Percentiles rank a stretch among this genome's conserved stretches.
phyloP scores from a whole-genome alignment of 2,329 filamentous ascomycete genomes.

The Cladophialophora chaetospira region DNA sequence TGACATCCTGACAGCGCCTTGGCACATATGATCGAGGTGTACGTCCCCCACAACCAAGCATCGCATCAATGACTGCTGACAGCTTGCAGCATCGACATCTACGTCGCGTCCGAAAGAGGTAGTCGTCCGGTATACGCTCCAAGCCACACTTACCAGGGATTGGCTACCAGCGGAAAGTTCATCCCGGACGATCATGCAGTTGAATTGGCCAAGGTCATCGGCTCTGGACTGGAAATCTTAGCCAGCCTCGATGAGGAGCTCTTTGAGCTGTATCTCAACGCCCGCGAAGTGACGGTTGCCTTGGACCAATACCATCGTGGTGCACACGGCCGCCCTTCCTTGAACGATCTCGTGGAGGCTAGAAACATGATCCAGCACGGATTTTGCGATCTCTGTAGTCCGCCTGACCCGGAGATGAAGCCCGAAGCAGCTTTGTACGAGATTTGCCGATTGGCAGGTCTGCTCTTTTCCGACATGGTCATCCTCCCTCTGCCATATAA shows the following conservation, averaged over 20 bases:
- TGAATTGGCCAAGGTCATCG: background rate
- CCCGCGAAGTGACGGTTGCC: background rate
- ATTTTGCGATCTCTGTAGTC: background rate
- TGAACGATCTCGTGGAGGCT: background rate
- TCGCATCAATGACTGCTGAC: background rate
- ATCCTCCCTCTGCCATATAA: background rate
- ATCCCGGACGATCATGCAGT: background rate
- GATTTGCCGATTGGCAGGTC: background rate
- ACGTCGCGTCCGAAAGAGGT: background rate
- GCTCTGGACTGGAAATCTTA: background rate
- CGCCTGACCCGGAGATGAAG: background rate
- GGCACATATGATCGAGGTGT: slow-evolving; percentile 1
- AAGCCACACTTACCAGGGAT: background rate
- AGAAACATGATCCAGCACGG: slow-evolving; percentile 3
- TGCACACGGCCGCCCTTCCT: background rate
- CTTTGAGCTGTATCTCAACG: background rate
- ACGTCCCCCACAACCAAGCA: background rate
- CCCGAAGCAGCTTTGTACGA: background rate
- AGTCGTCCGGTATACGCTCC: background rate
- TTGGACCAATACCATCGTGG: background rate
- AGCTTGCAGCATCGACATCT: background rate
- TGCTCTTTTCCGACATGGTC: background rate
- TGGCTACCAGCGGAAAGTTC: background rate
- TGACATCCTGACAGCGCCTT: background rate
- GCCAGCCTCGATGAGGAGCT: background rate